Conservation (phyloP, 148 eudicot species). For the Camellia granthamiana region DNA sequence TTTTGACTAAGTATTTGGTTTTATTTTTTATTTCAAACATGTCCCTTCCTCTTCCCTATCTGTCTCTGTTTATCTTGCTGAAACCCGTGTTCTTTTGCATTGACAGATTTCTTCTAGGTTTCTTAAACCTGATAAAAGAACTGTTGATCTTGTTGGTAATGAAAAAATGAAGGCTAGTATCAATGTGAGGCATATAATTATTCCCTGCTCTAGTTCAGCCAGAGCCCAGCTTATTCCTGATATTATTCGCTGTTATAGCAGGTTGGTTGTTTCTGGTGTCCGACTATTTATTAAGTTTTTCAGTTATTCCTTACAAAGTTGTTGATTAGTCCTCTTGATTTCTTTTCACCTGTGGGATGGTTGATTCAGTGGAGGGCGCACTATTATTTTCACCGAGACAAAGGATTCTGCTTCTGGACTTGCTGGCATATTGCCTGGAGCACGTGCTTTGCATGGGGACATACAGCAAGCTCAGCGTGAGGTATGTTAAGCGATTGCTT, state of each 20-base stretch:
- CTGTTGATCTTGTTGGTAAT: slow-evolving; percentile 91
- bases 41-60: not conserved
- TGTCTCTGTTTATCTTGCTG: not conserved
- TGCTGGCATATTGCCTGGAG: slow-evolving; percentile 71
- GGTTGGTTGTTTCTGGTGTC: slow-evolving; percentile 37
- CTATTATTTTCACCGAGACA: slow-evolving; percentile 84
- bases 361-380: slow-evolving; percentile 72
- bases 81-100: slow-evolving; percentile 10
- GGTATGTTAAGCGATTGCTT: slow-evolving; percentile 32
- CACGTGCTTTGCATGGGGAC: slow-evolving; percentile 91
- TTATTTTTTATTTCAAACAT: not conserved
- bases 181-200: slow-evolving; percentile 80
- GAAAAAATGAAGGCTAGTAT: slow-evolving; percentile 96
- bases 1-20: not conserved
- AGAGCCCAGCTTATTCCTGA: slow-evolving; percentile 89
- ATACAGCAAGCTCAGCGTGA: slow-evolving; percentile 88
- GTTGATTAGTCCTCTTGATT: slow-evolving; percentile 6
- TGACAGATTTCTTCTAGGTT: slow-evolving; percentile 63
- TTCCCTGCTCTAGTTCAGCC: slow-evolving; percentile 80
- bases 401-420: slow-evolving; percentile 76
- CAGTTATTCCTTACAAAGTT: not conserved
- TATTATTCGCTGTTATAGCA: slow-evolving; percentile 82
- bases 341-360: slow-evolving; percentile 2
- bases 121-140: slow-evolving; percentile 67
- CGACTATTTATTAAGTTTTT: not conserved